Evolutionary conservation across 768 basidiomycete genomes (phyloP), one percentile per base, ranked within the genome.

Genomic region (Termitomyces sp.): DNA sequence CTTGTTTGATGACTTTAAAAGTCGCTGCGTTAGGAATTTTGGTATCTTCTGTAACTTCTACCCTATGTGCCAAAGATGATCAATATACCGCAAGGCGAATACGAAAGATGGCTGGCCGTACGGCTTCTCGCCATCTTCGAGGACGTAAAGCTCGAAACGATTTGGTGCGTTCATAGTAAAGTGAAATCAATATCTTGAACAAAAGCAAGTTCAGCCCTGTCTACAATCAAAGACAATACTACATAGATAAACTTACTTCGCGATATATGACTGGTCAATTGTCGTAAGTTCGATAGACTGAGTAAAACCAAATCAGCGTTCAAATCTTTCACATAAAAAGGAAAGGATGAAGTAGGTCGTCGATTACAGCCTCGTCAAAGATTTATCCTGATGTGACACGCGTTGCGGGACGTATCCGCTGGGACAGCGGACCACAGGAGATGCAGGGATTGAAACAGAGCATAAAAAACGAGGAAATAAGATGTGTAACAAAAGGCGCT

Each of bases 21-120:
- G 95, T 96, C 17, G 96, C 96, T 1, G 97, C 94, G 65, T 98
- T 97, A 0, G 95, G 95, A 59, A 98, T 93, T 75, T 97, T 98
- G 44, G 93, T 95, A 73, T 99, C 97, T 72, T 98, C 95, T 0
- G 81, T 84, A 44, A 98, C 79, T 65, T 94, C 91, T 55, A 98
- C 85, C 45, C 95, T 98, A 67, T 23, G 56, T 30, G 30, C 7
- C 17, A 37, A 6, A 48, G 41, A 37, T 54, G n/a, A 53, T 44
- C 23, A 26, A 23, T 37, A 55, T 28, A 51, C 37, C 8, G 19
- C 33, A 44, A 43, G 12, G 43, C 47, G 17, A 45, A 48, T 28
- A 17, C 30, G 28, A 9, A 35, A 19, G 50, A 53, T 8, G 6
- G 43, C 26, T 31, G 45, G 53, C 87, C 94, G 78, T 78, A 98